These are phyloP conservation scores for Neoboletus subvelutipes DNA, from an alignment of 768 basidiomycete genomes.

Conservation along the genomic window DNA sequence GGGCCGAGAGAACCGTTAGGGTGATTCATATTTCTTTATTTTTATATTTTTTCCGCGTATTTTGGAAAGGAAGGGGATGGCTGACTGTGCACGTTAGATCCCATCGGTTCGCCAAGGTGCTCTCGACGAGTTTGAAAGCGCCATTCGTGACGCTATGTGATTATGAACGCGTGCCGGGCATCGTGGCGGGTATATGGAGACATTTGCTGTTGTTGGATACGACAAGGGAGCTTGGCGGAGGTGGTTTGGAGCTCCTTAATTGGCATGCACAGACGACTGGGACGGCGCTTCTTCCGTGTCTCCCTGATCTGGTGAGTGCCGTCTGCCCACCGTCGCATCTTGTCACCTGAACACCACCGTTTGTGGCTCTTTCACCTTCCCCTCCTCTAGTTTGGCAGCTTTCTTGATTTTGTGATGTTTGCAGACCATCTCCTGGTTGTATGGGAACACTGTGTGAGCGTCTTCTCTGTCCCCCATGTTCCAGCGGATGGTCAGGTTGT, in stretches of 20 bases:
- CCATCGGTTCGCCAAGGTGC: conserved; percentile 18
- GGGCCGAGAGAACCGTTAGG: conserved; percentile 15
- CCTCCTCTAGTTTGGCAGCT: conserved; percentile 22
- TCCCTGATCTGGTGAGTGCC: conserved; percentile 22
- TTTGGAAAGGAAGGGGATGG: not conserved
- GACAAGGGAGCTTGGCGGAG: conserved; percentile 12
- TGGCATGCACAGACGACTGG: conserved; percentile 28
- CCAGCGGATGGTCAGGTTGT: conserved; percentile 22
- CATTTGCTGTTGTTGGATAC: conserved; percentile 28
- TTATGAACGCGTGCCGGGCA: conserved; percentile 24
- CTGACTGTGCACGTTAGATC: conserved; percentile 2
- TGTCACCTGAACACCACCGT: not conserved
- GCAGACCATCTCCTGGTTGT: conserved; percentile 22
- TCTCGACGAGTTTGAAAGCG: conserved; percentile 18
- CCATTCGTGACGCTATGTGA: conserved; percentile 24
- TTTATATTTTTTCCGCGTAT: too few species aligned
- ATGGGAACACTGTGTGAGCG: conserved; percentile 31
- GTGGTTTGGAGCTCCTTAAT: conserved; percentile 29
- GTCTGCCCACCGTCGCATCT: not conserved
- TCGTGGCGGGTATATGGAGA: conserved; percentile 23
- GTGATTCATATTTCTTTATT: not conserved
- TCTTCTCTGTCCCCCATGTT: conserved; percentile 23
- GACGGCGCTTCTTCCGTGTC: conserved; percentile 24
- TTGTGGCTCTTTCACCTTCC: not conserved
- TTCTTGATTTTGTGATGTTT: conserved; percentile 28